These are phyloP conservation scores for Ustilago xerochloae DNA, from an alignment of 1,284 basidiomycete genomes.

Conservation along the genomic window DNA sequence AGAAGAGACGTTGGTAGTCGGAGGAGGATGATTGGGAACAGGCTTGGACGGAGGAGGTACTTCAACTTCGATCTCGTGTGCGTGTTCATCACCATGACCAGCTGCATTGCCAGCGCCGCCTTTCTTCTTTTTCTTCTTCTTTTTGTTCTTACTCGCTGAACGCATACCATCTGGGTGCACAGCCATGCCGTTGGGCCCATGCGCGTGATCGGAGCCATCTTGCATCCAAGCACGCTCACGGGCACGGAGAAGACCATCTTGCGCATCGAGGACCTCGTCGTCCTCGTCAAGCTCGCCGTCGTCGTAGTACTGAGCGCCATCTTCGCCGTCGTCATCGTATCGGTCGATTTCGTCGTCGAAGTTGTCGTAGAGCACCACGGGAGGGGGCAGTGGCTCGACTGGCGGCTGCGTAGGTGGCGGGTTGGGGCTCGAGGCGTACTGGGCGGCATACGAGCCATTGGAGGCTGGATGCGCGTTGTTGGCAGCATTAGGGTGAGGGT, in stretches of 20 bases:
- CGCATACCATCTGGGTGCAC: conserved; percentile 23
- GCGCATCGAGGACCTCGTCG: conserved; percentile 38
- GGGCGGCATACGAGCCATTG: conserved; percentile 48
- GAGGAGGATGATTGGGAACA: conserved; percentile 57
- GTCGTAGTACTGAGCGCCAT: conserved; percentile 61
- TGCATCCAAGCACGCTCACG: conserved; percentile 47
- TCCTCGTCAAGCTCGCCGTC: conserved; percentile 62
- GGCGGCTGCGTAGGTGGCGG: conserved; percentile 60
- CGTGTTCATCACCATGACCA: conserved; percentile 66
- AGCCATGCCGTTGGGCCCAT: conserved; percentile 23
- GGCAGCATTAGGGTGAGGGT: conserved; percentile 55
- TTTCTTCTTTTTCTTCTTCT: conserved; percentile 72
- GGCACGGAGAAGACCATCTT: conserved; percentile 33
- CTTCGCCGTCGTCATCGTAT: conserved; percentile 60
- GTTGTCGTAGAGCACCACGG: conserved; percentile 65
- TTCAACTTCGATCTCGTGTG: conserved; percentile 65
- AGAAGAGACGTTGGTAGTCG: conserved; percentile 68
- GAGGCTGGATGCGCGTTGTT: conserved; percentile 23
- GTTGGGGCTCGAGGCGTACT: conserved; percentile 54
- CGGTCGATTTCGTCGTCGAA: conserved; percentile 60
- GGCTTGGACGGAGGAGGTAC: conserved; percentile 65
- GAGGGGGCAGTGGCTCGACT: conserved; percentile 56
- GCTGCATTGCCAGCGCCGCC: conserved; percentile 60
- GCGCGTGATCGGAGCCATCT: conserved; percentile 28
- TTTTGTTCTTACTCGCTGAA: conserved; percentile 68